phyloP scores from a whole-genome alignment of 768 basidiomycete genomes.

The Kwoniella shandongensis region DNA sequence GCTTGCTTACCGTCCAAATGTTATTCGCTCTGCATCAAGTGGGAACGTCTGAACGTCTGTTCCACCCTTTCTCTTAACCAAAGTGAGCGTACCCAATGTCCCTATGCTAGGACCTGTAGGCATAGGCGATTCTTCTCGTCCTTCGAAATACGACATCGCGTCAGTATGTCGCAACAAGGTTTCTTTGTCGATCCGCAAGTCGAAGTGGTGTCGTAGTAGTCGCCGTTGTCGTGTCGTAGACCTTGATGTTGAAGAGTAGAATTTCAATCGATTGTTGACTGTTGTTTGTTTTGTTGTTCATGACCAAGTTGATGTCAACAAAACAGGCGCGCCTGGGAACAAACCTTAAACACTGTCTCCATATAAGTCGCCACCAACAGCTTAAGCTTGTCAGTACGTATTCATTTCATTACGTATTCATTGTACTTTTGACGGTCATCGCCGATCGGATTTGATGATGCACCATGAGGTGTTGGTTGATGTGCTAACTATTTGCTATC shows the following conservation, averaged over 20 bases:
- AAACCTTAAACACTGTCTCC: no score
- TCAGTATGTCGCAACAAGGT: no score
- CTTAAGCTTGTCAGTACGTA: no score
- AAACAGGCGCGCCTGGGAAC: conserved; percentile 5
- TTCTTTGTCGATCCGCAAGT: not conserved
- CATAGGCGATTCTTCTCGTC: conserved; percentile 20
- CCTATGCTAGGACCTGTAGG: conserved; percentile 1
- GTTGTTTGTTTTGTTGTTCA: not conserved
- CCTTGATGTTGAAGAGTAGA: not conserved
- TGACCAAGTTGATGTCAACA: conserved; percentile 9
- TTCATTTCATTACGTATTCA: no score
- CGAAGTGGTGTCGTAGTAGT: not conserved
- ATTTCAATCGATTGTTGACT: not conserved
- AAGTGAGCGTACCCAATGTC: conserved; percentile 29
- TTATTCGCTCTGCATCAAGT: conserved; percentile 39
- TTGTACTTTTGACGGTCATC: no score
- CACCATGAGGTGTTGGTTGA: not conserved
- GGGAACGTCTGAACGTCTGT: conserved; percentile 38
- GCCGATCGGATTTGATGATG: not conserved
- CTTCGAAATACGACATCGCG: no score
- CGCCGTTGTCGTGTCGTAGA: not conserved
- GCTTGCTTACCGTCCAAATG: conserved; percentile 41
- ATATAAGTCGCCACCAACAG: no score
- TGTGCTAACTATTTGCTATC: conserved; percentile 1
- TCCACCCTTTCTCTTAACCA: conserved; percentile 36